A percentile compares a stretch with the other conserved stretches of the same genome.
Evolutionary conservation across 2,329 filamentous ascomycete species (phyloP).

Genomic region (Clathrospora elynae): DNA sequence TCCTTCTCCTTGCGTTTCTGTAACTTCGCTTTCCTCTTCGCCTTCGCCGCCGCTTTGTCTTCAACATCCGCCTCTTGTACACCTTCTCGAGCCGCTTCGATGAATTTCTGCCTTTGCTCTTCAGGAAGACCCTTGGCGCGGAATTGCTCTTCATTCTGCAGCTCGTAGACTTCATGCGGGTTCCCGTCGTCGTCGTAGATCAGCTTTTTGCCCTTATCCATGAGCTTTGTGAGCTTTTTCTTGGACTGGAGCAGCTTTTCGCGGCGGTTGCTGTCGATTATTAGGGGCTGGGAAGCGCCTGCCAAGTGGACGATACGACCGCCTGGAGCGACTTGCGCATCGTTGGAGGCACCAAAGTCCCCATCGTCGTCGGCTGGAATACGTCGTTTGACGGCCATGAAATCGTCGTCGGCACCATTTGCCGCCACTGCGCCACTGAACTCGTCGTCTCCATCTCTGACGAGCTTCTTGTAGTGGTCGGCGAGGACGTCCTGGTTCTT

Average conservation of each 20-base stretch:
- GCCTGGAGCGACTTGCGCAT: constrained; percentile 44
- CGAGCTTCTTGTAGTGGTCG: constrained; percentile 88
- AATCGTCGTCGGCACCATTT: constrained; percentile 72
- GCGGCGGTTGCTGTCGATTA: constrained; percentile 92
- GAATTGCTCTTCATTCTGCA: constrained; percentile 85
- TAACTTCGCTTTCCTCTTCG: constrained; percentile 77
- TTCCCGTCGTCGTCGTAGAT: constrained; percentile 93
- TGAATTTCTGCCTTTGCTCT: constrained; percentile 75
- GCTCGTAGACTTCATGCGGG: constrained; percentile 82
- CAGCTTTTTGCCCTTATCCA: constrained; percentile 81
- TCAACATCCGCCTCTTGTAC: constrained; percentile 76
- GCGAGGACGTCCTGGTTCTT: constrained; percentile 95
- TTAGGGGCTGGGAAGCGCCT: constrained; percentile 69
- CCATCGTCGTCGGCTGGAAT: constrained; percentile 71
- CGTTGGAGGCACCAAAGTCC: constrained; percentile 52
- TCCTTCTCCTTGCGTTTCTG: constrained; percentile 74
- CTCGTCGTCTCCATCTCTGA: constrained; percentile 60
- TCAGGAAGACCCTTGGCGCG: constrained; percentile 73
- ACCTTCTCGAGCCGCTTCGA: constrained; percentile 73
- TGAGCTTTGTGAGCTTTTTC: constrained; percentile 90
- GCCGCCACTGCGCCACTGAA: constrained; percentile 41
- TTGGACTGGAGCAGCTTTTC: constrained; percentile 96
- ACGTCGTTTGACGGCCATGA: constrained; percentile 88
- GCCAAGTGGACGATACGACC: constrained; percentile 68
- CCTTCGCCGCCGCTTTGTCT: constrained; percentile 80